A percentile compares a stretch with the other conserved stretches of the same genome.
These are phyloP conservation scores for Malbranchea cinnamomea DNA, from an alignment of 2,329 filamentous ascomycete genomes.

Conservation along the genomic window DNA sequence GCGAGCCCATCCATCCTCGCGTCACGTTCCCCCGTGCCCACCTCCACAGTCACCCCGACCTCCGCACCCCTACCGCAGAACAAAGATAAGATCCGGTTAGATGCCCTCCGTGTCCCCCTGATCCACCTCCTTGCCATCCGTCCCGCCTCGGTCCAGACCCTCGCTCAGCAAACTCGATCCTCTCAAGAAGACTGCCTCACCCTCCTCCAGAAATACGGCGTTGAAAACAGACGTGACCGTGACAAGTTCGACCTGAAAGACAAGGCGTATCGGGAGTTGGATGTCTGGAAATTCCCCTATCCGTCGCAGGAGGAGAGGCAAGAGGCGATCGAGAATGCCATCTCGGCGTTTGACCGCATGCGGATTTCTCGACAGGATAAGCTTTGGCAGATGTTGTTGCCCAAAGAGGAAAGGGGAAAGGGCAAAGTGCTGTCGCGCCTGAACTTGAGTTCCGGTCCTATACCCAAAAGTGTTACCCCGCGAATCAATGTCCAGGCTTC, in stretches of 20 bases:
- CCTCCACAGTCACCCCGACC: conserved; percentile 27
- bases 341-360: conserved; percentile 48
- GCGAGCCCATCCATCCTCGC: conserved; percentile 27
- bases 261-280: conserved; percentile 45
- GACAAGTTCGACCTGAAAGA: conserved; percentile 41
- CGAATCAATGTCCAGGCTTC: conserved; percentile 22
- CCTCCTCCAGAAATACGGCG: conserved; percentile 38
- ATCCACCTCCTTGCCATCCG: conserved; percentile 40
- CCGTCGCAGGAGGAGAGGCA: conserved; percentile 40
- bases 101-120: conserved; percentile 31
- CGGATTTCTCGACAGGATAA: conserved; percentile 44
- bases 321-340: conserved; percentile 45
- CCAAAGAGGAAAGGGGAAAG: conserved; percentile 45
- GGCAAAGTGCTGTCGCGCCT: conserved; percentile 46
- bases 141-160: conserved; percentile 32
- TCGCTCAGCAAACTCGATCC: conserved; percentile 33
- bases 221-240: conserved; percentile 32
- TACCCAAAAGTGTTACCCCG: conserved; percentile 24
- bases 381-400: conserved; percentile 47
- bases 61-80: conserved; percentile 24
- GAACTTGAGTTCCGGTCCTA: conserved; percentile 32
- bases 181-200: conserved; percentile 33
- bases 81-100: conserved; percentile 24
- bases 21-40: conserved; percentile 22
- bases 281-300: conserved; percentile 48